A percentile compares a stretch with the other conserved stretches of the same genome.
Evolutionary conservation across 805 yeast species (phyloP).

Genomic region (Ogataea ganodermae): DNA sequence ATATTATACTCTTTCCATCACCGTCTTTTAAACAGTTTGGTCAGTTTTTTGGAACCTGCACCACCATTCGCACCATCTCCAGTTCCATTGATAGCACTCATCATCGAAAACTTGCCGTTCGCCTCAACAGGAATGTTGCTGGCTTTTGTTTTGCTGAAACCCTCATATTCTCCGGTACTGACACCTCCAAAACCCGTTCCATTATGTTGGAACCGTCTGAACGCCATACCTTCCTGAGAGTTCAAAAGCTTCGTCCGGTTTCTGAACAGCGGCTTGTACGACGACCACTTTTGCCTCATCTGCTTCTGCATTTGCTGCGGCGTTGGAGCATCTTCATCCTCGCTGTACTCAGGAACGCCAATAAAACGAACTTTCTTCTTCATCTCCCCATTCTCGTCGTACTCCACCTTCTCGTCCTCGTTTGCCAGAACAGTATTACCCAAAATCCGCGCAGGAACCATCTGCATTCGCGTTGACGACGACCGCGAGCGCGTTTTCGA

Average conservation of each 20-base stretch:
- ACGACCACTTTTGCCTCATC: slow-evolving; percentile 37
- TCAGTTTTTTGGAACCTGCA: slow-evolving; percentile 23
- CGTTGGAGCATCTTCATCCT: slow-evolving; percentile 58
- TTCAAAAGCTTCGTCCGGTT: slow-evolving; percentile 34
- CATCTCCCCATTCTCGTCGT: slow-evolving; percentile 21
- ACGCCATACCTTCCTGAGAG: slow-evolving; percentile 40
- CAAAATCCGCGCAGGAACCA: slow-evolving; percentile 6
- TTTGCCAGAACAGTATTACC: slow-evolving; percentile 30
- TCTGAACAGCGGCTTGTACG: slow-evolving; percentile 34
- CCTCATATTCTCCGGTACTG: slow-evolving; percentile 24
- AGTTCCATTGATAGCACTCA: slow-evolving; percentile 28
- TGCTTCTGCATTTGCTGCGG: slow-evolving; percentile 38
- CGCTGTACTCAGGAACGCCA: slow-evolving; percentile 53
- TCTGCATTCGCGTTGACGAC: slow-evolving; percentile 20
- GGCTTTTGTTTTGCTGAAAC: slow-evolving; percentile 23
- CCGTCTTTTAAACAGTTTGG: slow-evolving; percentile 33
- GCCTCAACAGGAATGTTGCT: slow-evolving; percentile 24
- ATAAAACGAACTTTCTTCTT: slow-evolving; percentile 51
- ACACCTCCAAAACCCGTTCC: slow-evolving; percentile 8
- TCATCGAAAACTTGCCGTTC: slow-evolving; percentile 35
- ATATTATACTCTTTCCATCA: slow-evolving; percentile 4
- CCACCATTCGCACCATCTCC: slow-evolving; percentile 5
- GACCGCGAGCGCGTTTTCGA: slow-evolving; percentile 24
- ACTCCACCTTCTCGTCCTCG: slow-evolving; percentile 15
- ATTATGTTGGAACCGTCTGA: slow-evolving; percentile 28